Evolutionary conservation across 768 basidiomycete genomes (phyloP).

Genomic region (Naganishia friedmannii): DNA sequence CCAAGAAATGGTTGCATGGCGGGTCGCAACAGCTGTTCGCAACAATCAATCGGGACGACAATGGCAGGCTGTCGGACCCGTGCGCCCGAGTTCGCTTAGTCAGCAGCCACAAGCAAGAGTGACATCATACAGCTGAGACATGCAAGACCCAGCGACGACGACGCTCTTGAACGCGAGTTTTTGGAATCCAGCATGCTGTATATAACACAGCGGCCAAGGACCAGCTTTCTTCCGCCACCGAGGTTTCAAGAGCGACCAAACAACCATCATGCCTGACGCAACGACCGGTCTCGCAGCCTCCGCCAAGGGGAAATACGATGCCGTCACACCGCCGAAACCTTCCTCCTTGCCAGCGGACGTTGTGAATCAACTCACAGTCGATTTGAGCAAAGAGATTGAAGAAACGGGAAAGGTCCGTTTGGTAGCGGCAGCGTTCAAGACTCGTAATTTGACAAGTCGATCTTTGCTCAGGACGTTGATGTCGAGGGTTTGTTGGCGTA

Average conservation of each 20-base stretch:
- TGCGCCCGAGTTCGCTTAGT: too few species aligned
- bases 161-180: too few species aligned
- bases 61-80: too few species aligned
- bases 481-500: conserved; percentile 49
- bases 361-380: conserved; percentile 58
- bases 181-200: too few species aligned
- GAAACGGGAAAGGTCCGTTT: conserved; percentile 55
- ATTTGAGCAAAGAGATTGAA: conserved; percentile 56
- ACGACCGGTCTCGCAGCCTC: conserved; percentile 46
- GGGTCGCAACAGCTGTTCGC: too few species aligned
- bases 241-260: neutral
- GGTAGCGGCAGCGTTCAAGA: conserved; percentile 30
- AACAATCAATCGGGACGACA: too few species aligned
- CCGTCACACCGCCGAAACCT: conserved; percentile 61
- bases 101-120: too few species aligned
- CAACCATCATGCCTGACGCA: conserved; percentile 7
- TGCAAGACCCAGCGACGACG: too few species aligned
- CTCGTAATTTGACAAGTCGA: neutral
- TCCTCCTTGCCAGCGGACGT: conserved; percentile 63
- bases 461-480: conserved; percentile 42
- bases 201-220: too few species aligned
- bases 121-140: too few species aligned
- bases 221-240: neutral
- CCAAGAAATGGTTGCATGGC: too few species aligned
- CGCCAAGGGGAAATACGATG: conserved; percentile 39